phyloP scores from a whole-genome alignment of 2,329 filamentous ascomycete genomes.

The Raffaelea arxii region DNA sequence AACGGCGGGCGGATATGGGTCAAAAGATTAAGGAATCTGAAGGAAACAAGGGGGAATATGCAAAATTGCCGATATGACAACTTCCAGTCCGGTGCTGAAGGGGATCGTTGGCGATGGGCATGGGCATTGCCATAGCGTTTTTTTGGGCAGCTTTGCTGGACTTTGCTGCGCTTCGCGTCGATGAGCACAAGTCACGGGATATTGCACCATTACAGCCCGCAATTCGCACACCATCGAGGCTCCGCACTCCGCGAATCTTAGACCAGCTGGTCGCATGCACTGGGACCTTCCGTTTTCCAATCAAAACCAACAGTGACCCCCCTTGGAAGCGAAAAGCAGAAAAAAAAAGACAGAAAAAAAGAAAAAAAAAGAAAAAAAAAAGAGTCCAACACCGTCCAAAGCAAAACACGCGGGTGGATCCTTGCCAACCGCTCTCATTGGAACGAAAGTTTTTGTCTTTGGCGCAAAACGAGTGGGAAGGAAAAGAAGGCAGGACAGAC shows the following conservation, averaged over 20 bases:
- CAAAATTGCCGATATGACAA: neutral
- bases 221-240: conserved; percentile 32
- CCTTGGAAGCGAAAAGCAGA: conserved; percentile 1
- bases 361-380: neutral
- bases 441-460: neutral
- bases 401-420: too few relatives aligned
- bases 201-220: conserved; percentile 46
- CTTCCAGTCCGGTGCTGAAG: neutral
- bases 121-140: neutral
- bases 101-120: neutral
- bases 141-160: neutral
- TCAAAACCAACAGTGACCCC: conserved; percentile 13
- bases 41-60: neutral
- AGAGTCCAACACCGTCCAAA: too few relatives aligned
- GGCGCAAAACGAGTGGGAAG: neutral
- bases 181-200: conserved; percentile 39
- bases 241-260: conserved; percentile 14
- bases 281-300: conserved; percentile 18
- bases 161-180: too few relatives aligned
- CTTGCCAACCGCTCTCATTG: too few relatives aligned
- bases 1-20: too few relatives aligned
- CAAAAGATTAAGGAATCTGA: too few relatives aligned
- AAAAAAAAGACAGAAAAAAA: neutral
- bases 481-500: neutral
- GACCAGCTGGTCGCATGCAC: conserved; percentile 14